Evolutionary conservation across 192 early-diverging fungal species (phyloP).

Genomic region (Coemansia sp.): DNA sequence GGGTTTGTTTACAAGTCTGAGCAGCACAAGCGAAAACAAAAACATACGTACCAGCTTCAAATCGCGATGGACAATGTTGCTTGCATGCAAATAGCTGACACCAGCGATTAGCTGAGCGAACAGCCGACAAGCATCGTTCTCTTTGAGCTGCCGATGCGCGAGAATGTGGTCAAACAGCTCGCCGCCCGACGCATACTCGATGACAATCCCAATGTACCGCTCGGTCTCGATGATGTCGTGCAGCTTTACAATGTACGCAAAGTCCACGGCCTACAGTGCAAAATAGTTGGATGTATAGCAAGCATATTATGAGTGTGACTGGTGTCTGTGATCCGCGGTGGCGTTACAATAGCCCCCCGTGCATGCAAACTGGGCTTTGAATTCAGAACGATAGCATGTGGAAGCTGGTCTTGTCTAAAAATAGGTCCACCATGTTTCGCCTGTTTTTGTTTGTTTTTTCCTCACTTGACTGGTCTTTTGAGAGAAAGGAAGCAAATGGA

Average conservation of each 20-base stretch:
- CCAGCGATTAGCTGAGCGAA: slow-evolving; percentile 92
- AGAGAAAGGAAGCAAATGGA: background rate
- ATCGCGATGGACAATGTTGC: slow-evolving; percentile 95
- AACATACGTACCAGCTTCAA: slow-evolving; percentile 77
- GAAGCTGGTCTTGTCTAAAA: background rate
- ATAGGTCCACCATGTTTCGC: background rate
- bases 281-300: background rate
- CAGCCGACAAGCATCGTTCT: slow-evolving; percentile 83
- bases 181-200: slow-evolving; percentile 95
- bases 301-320: background rate
- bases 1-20: background rate
- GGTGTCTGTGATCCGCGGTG: background rate
- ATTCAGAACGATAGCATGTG: no score
- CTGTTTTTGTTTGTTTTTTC: background rate
- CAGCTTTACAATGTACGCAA: slow-evolving; percentile 88
- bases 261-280: slow-evolving; percentile 71
- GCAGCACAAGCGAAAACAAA: background rate
- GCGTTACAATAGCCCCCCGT: background rate
- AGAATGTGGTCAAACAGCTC: slow-evolving; percentile 98
- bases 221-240: slow-evolving; percentile 96
- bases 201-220: slow-evolving; percentile 93
- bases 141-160: slow-evolving; percentile 88
- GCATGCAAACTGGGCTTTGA: background rate
- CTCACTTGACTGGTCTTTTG: background rate
- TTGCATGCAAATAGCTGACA: slow-evolving; percentile 89